Conservation (phyloP, 306 rosid genomes). For the Cicer judaicum region DNA sequence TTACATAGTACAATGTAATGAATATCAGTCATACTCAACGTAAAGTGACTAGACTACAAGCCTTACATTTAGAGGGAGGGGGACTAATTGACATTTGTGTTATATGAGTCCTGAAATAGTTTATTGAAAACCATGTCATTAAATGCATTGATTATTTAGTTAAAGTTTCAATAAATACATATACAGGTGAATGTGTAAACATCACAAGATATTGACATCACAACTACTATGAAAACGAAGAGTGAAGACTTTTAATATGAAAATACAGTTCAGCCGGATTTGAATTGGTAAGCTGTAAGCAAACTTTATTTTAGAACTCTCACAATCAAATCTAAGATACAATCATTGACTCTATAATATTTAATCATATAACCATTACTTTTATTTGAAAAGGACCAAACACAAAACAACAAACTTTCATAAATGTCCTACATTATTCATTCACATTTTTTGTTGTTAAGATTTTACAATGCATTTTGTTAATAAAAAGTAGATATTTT, state of each 20-base stretch:
- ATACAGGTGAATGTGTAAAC: conserved; percentile 16
- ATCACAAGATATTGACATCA: conserved; percentile 40
- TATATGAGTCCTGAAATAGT: background rate
- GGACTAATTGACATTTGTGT: conserved; percentile 17
- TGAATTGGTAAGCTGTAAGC: conserved; percentile 23
- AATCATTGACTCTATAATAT: conserved; percentile 24
- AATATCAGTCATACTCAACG: background rate
- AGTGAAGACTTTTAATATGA: conserved; percentile 20
- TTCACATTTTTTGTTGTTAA: background rate
- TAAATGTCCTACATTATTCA: conserved; percentile 2
- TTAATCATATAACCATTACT: background rate
- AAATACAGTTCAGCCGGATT: conserved; percentile 35
- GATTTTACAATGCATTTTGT: background rate
- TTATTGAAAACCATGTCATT: conserved; percentile 10
- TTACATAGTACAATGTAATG: background rate
- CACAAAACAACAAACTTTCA: conserved; percentile 32
- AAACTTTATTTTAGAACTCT: conserved; percentile 19
- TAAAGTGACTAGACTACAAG: background rate
- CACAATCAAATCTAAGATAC: conserved; percentile 41
- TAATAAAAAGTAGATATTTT: background rate
- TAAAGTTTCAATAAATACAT: background rate
- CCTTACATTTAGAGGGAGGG: no score
- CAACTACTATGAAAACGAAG: conserved; percentile 31
- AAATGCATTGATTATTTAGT: background rate
- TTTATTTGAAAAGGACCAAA: conserved; percentile 12